These are phyloP conservation scores for Globisporangium mamillatum DNA, from an alignment of 352 stramenopile genomes.

Conservation along the genomic window DNA sequence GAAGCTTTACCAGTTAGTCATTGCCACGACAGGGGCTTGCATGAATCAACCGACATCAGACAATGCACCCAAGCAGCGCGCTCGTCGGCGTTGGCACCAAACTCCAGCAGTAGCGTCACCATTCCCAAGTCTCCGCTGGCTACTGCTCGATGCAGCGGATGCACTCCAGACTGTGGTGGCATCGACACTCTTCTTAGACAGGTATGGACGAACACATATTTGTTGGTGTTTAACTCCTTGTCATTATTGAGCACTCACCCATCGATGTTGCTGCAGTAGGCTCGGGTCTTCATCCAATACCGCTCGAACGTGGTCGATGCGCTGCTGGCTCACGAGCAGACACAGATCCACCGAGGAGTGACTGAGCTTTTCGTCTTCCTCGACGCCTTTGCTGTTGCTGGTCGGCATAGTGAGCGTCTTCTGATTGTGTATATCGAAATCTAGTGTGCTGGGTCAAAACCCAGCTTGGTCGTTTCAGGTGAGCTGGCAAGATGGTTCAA, in stretches of 20 bases:
- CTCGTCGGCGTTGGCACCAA: conserved; percentile 49
- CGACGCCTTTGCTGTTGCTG: not conserved
- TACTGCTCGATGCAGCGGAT: conserved; percentile 64
- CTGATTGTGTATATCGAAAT: not conserved
- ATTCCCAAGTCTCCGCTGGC: conserved; percentile 38
- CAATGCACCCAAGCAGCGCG: conserved; percentile 55
- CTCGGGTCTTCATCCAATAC: conserved; percentile 30
- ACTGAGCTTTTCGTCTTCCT: not conserved
- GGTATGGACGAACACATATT: not conserved
- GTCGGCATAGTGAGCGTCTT: not conserved
- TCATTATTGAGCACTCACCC: conserved; percentile 32
- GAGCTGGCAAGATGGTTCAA: not conserved
- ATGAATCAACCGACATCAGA: not conserved
- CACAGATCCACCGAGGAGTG: conserved; percentile 34
- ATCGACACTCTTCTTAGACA: not conserved
- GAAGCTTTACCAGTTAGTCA: not conserved
- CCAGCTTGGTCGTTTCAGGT: not conserved
- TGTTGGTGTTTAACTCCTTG: not conserved
- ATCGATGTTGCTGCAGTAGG: conserved; percentile 50
- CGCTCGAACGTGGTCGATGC: conserved; percentile 31
- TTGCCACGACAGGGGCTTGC: not conserved
- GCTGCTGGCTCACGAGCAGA: conserved; percentile 48
- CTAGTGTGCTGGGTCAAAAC: not conserved
- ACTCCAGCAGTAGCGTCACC: conserved; percentile 41
- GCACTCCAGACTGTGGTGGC: conserved; percentile 48